Evolutionary conservation across 306 rosid species (phyloP).

Genomic region (Citrullus mucosospermus): DNA sequence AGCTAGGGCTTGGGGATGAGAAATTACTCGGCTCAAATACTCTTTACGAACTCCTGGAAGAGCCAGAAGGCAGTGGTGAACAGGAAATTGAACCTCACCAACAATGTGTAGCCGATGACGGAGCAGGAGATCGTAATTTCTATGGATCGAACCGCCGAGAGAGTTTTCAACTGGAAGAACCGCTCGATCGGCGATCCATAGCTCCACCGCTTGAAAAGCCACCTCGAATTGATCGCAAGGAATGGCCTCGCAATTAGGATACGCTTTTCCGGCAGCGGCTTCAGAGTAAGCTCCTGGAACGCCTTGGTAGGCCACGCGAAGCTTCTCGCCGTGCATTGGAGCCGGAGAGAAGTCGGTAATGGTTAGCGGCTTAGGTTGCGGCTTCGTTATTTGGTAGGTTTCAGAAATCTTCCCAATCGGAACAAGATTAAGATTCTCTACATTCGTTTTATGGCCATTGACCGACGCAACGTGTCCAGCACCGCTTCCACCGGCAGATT

Average conservation of each 20-base stretch:
- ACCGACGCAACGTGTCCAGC: slow-evolving; percentile 31
- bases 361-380: slow-evolving; percentile 44
- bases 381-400: slow-evolving; percentile 14
- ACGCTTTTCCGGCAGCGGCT: slow-evolving; percentile 92
- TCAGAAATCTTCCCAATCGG: slow-evolving; percentile 33
- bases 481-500: slow-evolving; percentile 4
- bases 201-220: slow-evolving; percentile 91
- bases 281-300: slow-evolving; percentile 97
- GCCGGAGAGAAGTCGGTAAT: slow-evolving; percentile 87
- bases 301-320: slow-evolving; percentile 91
- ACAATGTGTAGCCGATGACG: slow-evolving; percentile 98
- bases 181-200: slow-evolving; percentile 93
- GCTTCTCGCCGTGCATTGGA: slow-evolving; percentile 86
- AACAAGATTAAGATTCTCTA: slow-evolving; percentile 44
- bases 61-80: slow-evolving; percentile 90
- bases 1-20: slow-evolving; percentile 86
- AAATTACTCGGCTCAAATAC: slow-evolving; percentile 64
- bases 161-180: slow-evolving; percentile 86
- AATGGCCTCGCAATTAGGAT: slow-evolving; percentile 88
- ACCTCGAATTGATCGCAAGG: slow-evolving; percentile 98
- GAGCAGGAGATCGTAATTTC: slow-evolving; percentile 90
- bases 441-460: slow-evolving; percentile 55
- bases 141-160: slow-evolving; percentile 92
- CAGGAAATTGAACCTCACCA: slow-evolving; percentile 85
- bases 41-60: slow-evolving; percentile 74